Base-by-base conservation (phyloP, 495 filamentous ascomycete species). In the Tetracladium setigerum region DNA sequence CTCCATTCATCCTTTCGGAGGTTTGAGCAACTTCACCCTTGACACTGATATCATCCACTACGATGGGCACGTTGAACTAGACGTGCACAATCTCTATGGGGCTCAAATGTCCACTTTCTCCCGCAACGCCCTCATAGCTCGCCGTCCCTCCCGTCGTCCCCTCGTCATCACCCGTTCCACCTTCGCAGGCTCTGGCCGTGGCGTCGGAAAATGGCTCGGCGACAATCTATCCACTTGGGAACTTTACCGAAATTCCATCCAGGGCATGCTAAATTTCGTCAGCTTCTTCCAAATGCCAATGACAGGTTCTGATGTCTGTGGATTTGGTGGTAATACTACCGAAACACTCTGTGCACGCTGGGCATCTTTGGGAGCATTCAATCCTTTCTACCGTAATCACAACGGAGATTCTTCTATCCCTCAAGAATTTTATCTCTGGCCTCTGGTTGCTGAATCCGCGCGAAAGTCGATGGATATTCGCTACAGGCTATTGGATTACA, bases 151-250 rank as follows among this genome's bases (percentile, higher is more conserved):
- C 2, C 65, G 75, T 1, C 75, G 87, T 0, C 86, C 88, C 7
- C 54, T 92, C 46, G 68, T 94, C 48, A 91, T 95, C 61, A 91
- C 87, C 11, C 82, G 88, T 22, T 82, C 76, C 46, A 94, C 86
- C 3, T 95, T 89, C 58, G 79, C 82, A 2, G 87, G 88, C 31
- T 82, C 86, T 10, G 88, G 88, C 10, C 60, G 68, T 37, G 71
- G 82, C 15, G 86, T 90, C n/a, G 87, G 86, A 12, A 83, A 95
- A 55, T 95, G 87, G 88, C 78, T 90, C 0, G 88, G 88, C 7
- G 88, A 95, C 67, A 92, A 94, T 61, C 32, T 79, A 12, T 79
- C 81, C 27, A 62, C 70, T 17, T 95, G 88, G 88, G 30, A 30
- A 16, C 12, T 34, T 0, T 91, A 90, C 65, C 75, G 81, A 4